Evolutionary conservation across 805 yeast genomes (phyloP).

Genomic region (Saccharomycopsis synnaedendra): DNA sequence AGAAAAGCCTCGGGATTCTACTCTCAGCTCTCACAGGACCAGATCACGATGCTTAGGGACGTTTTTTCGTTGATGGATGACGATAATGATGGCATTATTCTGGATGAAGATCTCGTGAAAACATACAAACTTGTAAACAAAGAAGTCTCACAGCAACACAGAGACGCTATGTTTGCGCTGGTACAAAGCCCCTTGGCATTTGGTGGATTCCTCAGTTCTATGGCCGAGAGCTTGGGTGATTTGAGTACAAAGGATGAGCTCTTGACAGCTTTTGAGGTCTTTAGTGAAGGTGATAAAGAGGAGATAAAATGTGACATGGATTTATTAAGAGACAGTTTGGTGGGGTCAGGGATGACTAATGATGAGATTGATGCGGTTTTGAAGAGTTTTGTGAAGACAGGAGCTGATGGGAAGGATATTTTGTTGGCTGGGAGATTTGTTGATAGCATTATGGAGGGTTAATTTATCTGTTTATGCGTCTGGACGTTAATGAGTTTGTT

Average conservation of each 20-base stretch:
- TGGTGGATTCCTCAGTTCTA: conserved; percentile 50
- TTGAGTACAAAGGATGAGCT: conserved; percentile 44
- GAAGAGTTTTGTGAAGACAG: conserved; percentile 41
- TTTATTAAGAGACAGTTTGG: conserved; percentile 37
- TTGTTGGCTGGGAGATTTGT: conserved; percentile 33
- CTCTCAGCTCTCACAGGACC: conserved; percentile 42
- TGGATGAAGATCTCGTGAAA: conserved; percentile 41
- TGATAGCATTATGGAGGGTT: conserved; percentile 15
- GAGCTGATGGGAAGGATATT: conserved; percentile 42
- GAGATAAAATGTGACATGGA: conserved; percentile 37
- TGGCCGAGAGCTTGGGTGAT: conserved; percentile 43
- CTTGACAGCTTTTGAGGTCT: conserved; percentile 45
- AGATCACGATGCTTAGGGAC: conserved; percentile 55
- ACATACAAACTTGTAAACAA: conserved; percentile 45
- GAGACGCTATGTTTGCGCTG: conserved; percentile 37
- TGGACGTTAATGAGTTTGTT: background rate
- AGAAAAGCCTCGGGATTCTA: conserved; percentile 15
- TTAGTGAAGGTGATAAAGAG: conserved; percentile 26
- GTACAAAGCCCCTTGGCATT: conserved; percentile 38
- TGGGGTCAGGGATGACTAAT: conserved; percentile 29
- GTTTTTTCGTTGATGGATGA: conserved; percentile 75
- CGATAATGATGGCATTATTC: conserved; percentile 62
- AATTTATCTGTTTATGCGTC: background rate
- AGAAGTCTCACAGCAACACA: conserved; percentile 28
- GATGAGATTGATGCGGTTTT: conserved; percentile 40